phyloP scores from a whole-genome alignment of 1,284 basidiomycete genomes.

The Anthracocystis panici-leucophaei region DNA sequence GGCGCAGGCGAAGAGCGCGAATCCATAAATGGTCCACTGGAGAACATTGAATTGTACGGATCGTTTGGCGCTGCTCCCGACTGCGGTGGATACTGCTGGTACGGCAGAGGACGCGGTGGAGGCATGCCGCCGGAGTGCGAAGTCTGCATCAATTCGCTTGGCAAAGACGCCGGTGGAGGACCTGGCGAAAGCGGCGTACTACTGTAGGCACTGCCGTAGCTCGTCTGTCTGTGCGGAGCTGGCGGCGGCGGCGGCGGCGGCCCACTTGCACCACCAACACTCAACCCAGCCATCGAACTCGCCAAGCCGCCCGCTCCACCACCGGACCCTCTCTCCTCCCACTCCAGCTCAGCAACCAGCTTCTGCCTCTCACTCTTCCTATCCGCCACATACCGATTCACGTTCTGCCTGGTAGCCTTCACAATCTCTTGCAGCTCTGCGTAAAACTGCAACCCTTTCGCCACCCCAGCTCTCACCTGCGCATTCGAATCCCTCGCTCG shows the following conservation, averaged over 20 bases:
- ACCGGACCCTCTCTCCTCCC: constrained; percentile 75
- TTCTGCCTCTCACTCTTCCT: constrained; percentile 80
- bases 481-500: constrained; percentile 83
- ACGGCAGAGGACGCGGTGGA: constrained; percentile 13
- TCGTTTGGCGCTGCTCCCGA: constrained; percentile 9
- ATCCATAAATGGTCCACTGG: constrained; percentile 38
- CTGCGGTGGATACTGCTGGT: constrained; percentile 17
- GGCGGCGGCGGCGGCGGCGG: constrained; percentile 21
- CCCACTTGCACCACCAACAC: constrained; percentile 18
- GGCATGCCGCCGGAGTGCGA: constrained; percentile 2
- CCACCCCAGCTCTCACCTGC: constrained; percentile 85
- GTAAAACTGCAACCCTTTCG: constrained; percentile 90
- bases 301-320: constrained; percentile 14
- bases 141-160: constrained; percentile 11
- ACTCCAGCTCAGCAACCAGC: constrained; percentile 79
- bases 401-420: constrained; percentile 75
- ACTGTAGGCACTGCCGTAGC: constrained; percentile 31
- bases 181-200: constrained; percentile 21
- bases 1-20: constrained; percentile 26
- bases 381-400: constrained; percentile 76
- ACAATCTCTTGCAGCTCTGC: constrained; percentile 81
- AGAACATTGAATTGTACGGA: constrained; percentile 45
- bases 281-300: constrained; percentile 30
- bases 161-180: constrained; percentile 32
- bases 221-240: constrained; percentile 38